phyloP scores from a whole-genome alignment of 768 basidiomycete genomes.

The Kwoniella bestiolae region DNA sequence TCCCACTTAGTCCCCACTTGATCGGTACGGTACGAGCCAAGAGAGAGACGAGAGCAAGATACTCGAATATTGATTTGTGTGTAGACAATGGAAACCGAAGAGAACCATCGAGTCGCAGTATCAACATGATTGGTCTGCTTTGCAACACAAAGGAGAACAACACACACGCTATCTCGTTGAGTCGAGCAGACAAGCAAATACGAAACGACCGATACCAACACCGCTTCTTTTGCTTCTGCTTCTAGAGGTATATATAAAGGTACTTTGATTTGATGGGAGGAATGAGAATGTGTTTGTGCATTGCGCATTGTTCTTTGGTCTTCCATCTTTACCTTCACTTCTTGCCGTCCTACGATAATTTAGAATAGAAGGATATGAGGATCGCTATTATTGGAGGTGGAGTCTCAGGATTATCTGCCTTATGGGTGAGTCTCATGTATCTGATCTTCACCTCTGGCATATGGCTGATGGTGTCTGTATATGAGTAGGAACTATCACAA shows the following conservation, averaged over 20 bases:
- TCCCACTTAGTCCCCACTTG: no score
- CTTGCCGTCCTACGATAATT: neutral
- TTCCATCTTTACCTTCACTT: neutral
- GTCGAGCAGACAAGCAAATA: neutral
- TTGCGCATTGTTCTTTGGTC: neutral
- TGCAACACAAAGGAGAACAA: neutral
- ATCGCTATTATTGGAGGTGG: slow-evolving; percentile 15
- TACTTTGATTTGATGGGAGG: no score
- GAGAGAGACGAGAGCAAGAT: neutral
- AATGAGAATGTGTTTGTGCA: neutral
- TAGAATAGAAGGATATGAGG: neutral
- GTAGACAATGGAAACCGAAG: no score
- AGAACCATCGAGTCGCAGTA: no score
- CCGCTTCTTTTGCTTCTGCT: neutral
- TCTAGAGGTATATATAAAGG: neutral
- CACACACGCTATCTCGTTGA: no score
- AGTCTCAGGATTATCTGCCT: slow-evolving; percentile 13
- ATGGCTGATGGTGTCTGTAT: neutral
- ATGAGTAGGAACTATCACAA: neutral
- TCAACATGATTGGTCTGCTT: neutral
- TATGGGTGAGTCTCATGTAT: slow-evolving; percentile 4
- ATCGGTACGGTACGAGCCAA: neutral
- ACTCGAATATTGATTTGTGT: no score
- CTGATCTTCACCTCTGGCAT: no score
- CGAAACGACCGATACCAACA: neutral